Base-by-base conservation (phyloP, 441 rosid species). In the Erodium trifolium region DNA sequence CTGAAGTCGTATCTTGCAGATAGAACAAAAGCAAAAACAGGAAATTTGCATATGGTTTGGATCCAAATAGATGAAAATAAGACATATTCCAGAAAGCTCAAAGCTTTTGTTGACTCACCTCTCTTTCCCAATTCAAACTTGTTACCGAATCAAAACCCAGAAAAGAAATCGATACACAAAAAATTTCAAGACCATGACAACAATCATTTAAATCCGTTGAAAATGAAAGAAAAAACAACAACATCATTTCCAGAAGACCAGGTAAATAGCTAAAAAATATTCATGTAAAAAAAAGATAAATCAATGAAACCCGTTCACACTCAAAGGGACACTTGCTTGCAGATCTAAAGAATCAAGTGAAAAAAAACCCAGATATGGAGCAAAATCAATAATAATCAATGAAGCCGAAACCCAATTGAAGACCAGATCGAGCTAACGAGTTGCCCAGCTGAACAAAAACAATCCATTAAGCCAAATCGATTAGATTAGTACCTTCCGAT, bases 401-500 rank as follows among this genome's bases (percentile, higher is more conserved):
- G 34, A 31, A 31, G 34, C 34, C 34, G 3, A 9, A 41, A 41
- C 8, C 45, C 12, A 41, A 41, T 41, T 41, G 45, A 41, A 41
- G 45, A 41, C 9, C 45, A 41, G 45, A 41, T 41, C 45, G 9
- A 37, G 41, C 41, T n/a, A n/a, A n/a, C n/a, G n/a, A n/a, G n/a
- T n/a, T n/a, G n/a, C n/a, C n/a, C n/a, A n/a, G n/a, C n/a, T n/a
- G n/a, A 35, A 35, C 41, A 35, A 1, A 35, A 35, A 35, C 41
- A 35, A 35, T 35, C 41, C 6, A 7, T 39, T 39, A 3, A 39
- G 43, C 43, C 43, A 6, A 41, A 41, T 41, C 45, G 45, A 41
- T 41, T 41, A 41, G 45, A 17, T 23, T 10, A 0, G 7, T 3
- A 87, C 92, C 93, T 86, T 82, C 70, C 89, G 93, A 63, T 86